phyloP scores from a whole-genome alignment of 208 protist genomes.

The Leishmania guyanensis region DNA sequence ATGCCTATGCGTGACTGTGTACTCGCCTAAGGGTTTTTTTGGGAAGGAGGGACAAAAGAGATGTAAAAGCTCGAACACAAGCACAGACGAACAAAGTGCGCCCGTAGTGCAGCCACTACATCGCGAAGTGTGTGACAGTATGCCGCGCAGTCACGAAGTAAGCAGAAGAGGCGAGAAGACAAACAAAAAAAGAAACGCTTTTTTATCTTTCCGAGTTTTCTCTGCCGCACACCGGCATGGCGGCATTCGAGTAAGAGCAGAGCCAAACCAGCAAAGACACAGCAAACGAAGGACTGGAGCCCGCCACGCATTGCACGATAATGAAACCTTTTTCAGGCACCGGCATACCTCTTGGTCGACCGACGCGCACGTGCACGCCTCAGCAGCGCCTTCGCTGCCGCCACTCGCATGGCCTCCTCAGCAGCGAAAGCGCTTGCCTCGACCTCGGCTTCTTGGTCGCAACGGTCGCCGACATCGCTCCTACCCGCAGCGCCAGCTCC shows the following conservation, averaged over 20 bases:
- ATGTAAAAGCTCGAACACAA: neutral
- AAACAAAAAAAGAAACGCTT: neutral
- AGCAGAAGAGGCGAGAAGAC: neutral
- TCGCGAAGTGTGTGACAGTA: neutral
- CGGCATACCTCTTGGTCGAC: neutral
- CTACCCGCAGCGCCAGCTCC: neutral
- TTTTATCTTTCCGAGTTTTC: neutral
- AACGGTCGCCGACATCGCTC: neutral
- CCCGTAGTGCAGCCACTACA: neutral
- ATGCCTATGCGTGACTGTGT: neutral
- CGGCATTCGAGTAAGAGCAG: neutral
- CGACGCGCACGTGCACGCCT: constrained; percentile 16
- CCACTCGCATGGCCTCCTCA: constrained; percentile 19
- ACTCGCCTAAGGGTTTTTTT: neutral
- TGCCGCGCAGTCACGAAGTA: neutral
- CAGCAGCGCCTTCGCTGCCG: constrained; percentile 25
- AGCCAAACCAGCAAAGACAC: neutral
- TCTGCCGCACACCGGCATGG: neutral
- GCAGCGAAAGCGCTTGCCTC: neutral
- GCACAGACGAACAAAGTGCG: neutral
- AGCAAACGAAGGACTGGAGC: neutral
- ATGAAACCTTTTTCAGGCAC: neutral
- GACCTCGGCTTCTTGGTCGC: neutral
- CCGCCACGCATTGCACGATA: neutral
- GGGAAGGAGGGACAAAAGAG: neutral